Percentiles rank a stretch among this genome's conserved stretches.
phyloP scores from a whole-genome alignment of 73 alveolate genomes.

The Paramecium primaurelia region DNA sequence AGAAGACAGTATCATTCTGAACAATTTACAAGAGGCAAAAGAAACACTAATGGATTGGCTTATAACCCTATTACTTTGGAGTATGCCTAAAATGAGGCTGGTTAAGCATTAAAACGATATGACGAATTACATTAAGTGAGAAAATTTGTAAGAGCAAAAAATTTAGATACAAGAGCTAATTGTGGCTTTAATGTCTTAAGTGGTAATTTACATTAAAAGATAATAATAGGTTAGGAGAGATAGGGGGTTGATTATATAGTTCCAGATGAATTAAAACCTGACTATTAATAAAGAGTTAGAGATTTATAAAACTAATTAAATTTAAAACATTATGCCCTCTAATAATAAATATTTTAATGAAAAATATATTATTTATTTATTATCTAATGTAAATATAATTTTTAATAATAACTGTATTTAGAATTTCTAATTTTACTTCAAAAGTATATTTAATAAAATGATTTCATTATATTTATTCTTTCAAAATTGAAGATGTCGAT shows the following conservation, averaged over 20 bases:
- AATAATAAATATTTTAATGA: background rate
- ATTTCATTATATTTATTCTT: no score
- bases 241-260: background rate
- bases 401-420: background rate
- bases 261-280: constrained; percentile 8
- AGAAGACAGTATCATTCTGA: constrained; percentile 80
- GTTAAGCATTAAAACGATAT: constrained; percentile 75
- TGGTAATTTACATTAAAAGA: constrained; percentile 63
- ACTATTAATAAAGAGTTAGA: background rate
- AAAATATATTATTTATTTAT: background rate
- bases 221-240: background rate
- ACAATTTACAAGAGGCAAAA: constrained; percentile 82
- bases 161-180: constrained; percentile 89
- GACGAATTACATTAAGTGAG: constrained; percentile 94
- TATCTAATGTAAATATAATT: background rate
- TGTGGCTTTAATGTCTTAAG: constrained; percentile 92
- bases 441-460: background rate
- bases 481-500: background rate
- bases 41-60: constrained; percentile 88
- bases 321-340: background rate
- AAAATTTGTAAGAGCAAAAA: constrained; percentile 86
- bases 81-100: constrained; percentile 90
- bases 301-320: background rate
- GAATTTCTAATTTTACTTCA: no score
- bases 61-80: constrained; percentile 92